phyloP scores from a whole-genome alignment of 331 rosid genomes.

The Saraca asoca region DNA sequence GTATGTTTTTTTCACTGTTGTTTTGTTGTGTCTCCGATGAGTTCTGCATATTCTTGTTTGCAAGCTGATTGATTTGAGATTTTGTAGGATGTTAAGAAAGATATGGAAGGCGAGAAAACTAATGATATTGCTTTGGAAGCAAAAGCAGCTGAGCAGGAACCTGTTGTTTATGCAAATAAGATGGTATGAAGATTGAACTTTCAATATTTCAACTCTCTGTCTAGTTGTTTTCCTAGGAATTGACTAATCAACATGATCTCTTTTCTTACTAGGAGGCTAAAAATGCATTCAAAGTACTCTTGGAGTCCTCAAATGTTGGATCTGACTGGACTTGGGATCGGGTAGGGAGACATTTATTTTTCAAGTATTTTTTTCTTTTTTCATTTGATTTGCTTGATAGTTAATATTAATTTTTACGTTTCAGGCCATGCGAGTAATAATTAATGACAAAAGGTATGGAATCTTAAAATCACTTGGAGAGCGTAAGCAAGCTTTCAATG shows the following conservation, averaged over 20 bases:
- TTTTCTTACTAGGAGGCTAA: conserved; percentile 74
- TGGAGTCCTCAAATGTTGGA: conserved; percentile 84
- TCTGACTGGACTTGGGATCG: conserved; percentile 99
- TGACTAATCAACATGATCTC: conserved; percentile 7
- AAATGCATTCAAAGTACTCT: conserved; percentile 76
- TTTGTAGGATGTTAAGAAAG: conserved; percentile 62
- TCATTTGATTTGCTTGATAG: conserved; percentile 33
- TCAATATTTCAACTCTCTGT: conserved; percentile 20
- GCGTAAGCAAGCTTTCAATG: conserved; percentile 91
- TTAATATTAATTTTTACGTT: conserved; percentile 28
- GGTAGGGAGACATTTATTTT: conserved; percentile 50
- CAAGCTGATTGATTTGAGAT: conserved; percentile 35
- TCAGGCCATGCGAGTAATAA: conserved; percentile 90
- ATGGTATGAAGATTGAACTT: conserved; percentile 49
- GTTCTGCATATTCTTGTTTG: conserved; percentile 35
- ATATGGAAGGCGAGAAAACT: conserved; percentile 48
- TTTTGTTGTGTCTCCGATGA: conserved; percentile 23
- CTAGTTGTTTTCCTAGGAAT: conserved; percentile 30
- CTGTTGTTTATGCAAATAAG: conserved; percentile 65
- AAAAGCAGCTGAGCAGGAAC: conserved; percentile 67
- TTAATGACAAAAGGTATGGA: conserved; percentile 88
- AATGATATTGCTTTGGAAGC: conserved; percentile 58
- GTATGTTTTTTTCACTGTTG: conserved; percentile 40
- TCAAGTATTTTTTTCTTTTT: conserved; percentile 1
- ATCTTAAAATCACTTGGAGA: conserved; percentile 90